Base-by-base conservation (phyloP, 2,329 filamentous ascomycete genomes). In the Sphaerulina vaccinii region DNA sequence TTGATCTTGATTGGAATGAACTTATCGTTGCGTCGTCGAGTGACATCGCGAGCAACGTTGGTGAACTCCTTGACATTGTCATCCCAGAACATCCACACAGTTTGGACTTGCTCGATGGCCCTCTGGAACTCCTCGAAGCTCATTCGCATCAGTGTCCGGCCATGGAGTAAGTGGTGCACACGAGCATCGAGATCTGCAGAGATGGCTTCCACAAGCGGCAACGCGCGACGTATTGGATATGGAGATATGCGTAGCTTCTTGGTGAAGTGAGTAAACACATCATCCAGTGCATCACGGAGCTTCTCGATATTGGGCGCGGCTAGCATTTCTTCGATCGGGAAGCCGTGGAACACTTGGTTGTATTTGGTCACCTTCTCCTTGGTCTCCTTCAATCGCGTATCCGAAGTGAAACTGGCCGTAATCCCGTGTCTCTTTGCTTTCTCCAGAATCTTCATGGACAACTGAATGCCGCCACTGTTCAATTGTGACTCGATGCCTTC, bases 1-100 rank as follows among this genome's bases (percentile, higher is more conserved):
- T 79, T 82, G 69, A 99, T 91, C 75, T 97, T 97, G 77, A 99
- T 97, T 3, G 92, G 91, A 59, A 99, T 96, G 70, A 99, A 99
- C 70, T 95, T 96, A 71, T 97, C 95, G 65, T 96, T 95, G 62
- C 93, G 84, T 62, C 91, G 87, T 59, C 92, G 83, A 2, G 90
- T 96, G 5, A 95, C 90, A 66, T 99, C 95, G 73, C 93, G 88
- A 27, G 93, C 92, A 58, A 97, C 89, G 62, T 96, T 96, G 13
- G 92, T 97, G 67, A 99, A 99, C 63, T 97, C 93, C 70, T 97
- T 97, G 67, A 95, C 81, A 64, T 92, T 90, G 49, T 95, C 90
- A 62, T 99, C 93, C 93, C 93, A 99, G 8, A 87, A 86, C 35
- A 82, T 82, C 80, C 95, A 99, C 55, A 99, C 91, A 15, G 83